phyloP scores from a whole-genome alignment of 2,329 filamentous ascomycete species.

The Magnaporthiopsis rhizophila region DNA sequence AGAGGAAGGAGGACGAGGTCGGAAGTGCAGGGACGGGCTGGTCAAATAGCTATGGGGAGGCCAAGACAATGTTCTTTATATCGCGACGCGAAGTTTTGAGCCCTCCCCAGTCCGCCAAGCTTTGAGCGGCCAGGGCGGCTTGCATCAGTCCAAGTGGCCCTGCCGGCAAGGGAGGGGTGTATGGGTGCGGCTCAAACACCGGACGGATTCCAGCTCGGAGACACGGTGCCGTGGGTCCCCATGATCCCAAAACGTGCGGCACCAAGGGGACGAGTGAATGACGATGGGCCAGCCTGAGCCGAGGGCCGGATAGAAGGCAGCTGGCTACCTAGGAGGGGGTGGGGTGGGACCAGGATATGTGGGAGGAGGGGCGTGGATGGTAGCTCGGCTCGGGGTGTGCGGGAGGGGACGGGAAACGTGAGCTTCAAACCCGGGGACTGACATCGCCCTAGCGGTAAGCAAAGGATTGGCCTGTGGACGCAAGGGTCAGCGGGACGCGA shows the following conservation, averaged over 20 bases:
- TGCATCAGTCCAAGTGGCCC: constrained; percentile 8
- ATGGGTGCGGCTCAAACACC: not conserved
- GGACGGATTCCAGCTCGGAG: not conserved
- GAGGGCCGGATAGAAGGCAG: not conserved
- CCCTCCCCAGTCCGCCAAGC: constrained; percentile 15
- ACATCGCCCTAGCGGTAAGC: not conserved
- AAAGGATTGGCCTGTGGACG: not conserved
- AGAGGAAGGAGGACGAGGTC: constrained; percentile 18
- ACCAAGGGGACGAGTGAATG: constrained; percentile 17
- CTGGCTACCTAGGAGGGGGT: not conserved
- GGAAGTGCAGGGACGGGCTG: constrained; percentile 21
- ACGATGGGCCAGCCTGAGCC: constrained; percentile 18
- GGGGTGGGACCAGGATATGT: too few species aligned
- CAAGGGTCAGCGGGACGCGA: not conserved
- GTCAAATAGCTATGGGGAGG: constrained; percentile 14
- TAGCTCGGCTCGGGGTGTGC: too few species aligned
- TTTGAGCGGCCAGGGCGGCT: constrained; percentile 17
- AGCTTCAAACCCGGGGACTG: constrained; percentile 3
- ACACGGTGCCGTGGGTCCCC: constrained; percentile 19
- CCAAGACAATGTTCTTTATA: constrained; percentile 35
- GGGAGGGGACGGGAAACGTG: not conserved
- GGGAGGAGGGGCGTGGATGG: too few species aligned
- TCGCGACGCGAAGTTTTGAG: constrained; percentile 21
- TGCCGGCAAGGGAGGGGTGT: not conserved
- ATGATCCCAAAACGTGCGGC: constrained; percentile 31